phyloP scores from a whole-genome alignment of 352 stramenopile species.

The Phytophthora agathidicida region DNA sequence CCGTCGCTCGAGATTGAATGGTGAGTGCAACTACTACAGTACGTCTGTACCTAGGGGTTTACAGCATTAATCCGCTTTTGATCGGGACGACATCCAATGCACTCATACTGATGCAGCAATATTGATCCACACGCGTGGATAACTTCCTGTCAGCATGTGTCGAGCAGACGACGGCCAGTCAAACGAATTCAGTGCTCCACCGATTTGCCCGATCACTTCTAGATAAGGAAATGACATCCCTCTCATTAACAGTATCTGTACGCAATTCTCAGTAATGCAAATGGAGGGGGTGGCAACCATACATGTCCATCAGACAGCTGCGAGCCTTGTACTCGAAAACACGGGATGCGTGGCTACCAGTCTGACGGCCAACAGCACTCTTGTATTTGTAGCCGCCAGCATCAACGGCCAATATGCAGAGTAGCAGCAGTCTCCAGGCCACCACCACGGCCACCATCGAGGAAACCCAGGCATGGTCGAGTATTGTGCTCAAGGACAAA shows the following conservation, averaged over 20 bases:
- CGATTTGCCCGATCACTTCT: no score
- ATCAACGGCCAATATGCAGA: constrained; percentile 17
- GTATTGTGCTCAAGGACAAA: constrained; percentile 43
- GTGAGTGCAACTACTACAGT: no score
- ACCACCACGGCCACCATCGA: constrained; percentile 17
- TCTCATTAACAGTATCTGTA: no score
- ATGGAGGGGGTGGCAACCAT: constrained; percentile 13
- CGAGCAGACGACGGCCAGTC: background rate
- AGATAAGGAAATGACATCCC: constrained; percentile 32
- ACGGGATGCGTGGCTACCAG: no score
- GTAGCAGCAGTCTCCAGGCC: constrained; percentile 19
- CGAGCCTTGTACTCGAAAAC: no score
- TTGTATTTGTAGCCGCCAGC: background rate
- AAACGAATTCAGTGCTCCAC: background rate
- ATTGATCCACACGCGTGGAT: background rate
- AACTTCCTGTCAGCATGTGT: background rate
- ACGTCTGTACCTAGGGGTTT: no score
- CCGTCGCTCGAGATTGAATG: no score
- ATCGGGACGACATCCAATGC: no score
- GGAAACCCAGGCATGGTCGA: constrained; percentile 54
- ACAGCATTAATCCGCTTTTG: no score
- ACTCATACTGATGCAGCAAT: background rate
- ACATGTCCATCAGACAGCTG: constrained; percentile 15
- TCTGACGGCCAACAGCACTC: constrained; percentile 13
- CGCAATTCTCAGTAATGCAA: background rate